These are phyloP conservation scores for Beauveria bassiana DNA, from an alignment of 2,329 filamentous ascomycete genomes.

Conservation along the genomic window DNA sequence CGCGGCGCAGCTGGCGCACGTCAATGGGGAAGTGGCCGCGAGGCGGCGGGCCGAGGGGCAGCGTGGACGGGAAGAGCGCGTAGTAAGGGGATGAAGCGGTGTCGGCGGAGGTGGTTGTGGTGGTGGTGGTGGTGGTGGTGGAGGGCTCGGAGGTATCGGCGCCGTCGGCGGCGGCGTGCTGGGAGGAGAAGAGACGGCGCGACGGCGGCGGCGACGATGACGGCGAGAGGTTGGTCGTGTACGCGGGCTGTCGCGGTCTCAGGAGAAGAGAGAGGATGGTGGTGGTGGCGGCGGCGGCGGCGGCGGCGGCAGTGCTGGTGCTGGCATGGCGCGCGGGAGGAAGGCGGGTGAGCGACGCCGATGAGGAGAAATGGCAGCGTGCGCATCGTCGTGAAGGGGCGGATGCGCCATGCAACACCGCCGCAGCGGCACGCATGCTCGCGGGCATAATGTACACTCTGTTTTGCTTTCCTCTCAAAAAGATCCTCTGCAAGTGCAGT, in stretches of 20 bases:
- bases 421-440: background rate
- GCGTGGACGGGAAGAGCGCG: slow-evolving; percentile 75
- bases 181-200: background rate
- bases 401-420: background rate
- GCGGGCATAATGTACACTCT: background rate
- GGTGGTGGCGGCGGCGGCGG: background rate
- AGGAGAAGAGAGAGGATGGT: no score
- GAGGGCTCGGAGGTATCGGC: slow-evolving; percentile 9
- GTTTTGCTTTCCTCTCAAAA: no score
- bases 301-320: background rate
- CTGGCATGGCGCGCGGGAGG: background rate
- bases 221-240: background rate
- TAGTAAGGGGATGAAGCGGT: slow-evolving; percentile 51
- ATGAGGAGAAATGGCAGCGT: background rate
- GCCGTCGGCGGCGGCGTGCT: slow-evolving; percentile 9
- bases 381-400: background rate
- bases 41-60: slow-evolving; percentile 73
- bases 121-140: background rate
- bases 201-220: background rate
- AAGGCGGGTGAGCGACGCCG: background rate
- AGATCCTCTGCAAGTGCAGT: no score
- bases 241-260: background rate
- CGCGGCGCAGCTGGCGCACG: slow-evolving; percentile 60
- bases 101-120: slow-evolving; percentile 6
- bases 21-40: slow-evolving; percentile 68